Conservation (phyloP, 176 grass and related monocot species). For the Triticum monococcum region DNA sequence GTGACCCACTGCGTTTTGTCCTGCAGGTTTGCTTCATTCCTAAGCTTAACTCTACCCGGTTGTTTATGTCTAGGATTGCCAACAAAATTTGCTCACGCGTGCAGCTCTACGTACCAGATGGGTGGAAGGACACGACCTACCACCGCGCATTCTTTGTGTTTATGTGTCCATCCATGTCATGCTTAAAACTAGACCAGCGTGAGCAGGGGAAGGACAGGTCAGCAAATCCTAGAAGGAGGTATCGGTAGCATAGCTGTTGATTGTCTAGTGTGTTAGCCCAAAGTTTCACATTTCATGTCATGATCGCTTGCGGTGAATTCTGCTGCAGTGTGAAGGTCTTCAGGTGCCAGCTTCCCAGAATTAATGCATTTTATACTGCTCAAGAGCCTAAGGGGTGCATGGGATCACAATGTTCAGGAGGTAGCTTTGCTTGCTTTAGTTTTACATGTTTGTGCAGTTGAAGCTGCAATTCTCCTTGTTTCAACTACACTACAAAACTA, state of each 20-base stretch:
- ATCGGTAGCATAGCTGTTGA: background rate
- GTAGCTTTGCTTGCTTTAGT: conserved; percentile 37
- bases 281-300: conserved; percentile 16
- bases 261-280: background rate
- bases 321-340: conserved; percentile 79
- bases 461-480: background rate
- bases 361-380: conserved; percentile 66
- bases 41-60: background rate
- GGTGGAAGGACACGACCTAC: conserved; percentile 49
- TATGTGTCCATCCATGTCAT: conserved; percentile 82
- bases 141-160: conserved; percentile 73
- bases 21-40: conserved; percentile 54
- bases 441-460: background rate
- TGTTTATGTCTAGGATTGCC: background rate
- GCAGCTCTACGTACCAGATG: conserved; percentile 60
- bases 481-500: background rate
- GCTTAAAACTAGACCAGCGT: conserved; percentile 73
- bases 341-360: conserved; percentile 68
- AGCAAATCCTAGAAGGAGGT: conserved; percentile 65
- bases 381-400: conserved; percentile 27
- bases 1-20: conserved; percentile 73
- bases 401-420: conserved; percentile 48
- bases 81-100: background rate
- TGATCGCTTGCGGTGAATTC: conserved; percentile 18
- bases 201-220: conserved; percentile 70